Evolutionary conservation across 2,329 filamentous ascomycete genomes (phyloP).

Genomic region (Aspergillus aculeatinus): DNA sequence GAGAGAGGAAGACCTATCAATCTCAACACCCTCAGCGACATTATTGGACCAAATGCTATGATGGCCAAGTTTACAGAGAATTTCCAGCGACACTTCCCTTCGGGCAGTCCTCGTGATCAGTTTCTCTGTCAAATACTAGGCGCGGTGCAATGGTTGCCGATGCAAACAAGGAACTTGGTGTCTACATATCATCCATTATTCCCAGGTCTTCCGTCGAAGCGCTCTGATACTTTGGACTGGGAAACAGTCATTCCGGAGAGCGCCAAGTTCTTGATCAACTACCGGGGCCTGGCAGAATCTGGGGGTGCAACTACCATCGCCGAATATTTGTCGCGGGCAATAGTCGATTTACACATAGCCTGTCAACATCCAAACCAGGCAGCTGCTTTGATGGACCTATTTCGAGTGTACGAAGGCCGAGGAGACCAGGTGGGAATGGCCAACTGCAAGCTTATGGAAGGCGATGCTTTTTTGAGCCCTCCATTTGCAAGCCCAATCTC

Average conservation of each 20-base stretch:
- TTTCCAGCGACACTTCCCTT: constrained; percentile 11
- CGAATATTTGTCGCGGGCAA: constrained; percentile 16
- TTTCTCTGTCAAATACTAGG: constrained; percentile 9
- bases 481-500: constrained; percentile 24
- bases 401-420: constrained; percentile 12
- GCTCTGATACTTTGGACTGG: neutral
- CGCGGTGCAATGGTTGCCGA: constrained; percentile 1
- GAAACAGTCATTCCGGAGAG: neutral
- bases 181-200: constrained; percentile 15
- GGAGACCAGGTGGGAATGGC: constrained; percentile 21
- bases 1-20: constrained; percentile 19
- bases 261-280: constrained; percentile 3
- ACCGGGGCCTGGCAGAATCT: constrained; percentile 13
- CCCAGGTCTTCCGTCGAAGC: neutral
- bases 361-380: constrained; percentile 12
- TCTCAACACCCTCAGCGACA: constrained; percentile 14
- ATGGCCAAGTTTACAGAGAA: constrained; percentile 13
- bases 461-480: constrained; percentile 19
- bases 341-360: constrained; percentile 19
- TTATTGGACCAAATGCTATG: constrained; percentile 16
- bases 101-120: constrained; percentile 10
- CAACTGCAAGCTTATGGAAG: constrained; percentile 23
- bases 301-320: constrained; percentile 1
- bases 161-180: constrained; percentile 6
- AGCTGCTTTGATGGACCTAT: constrained; percentile 11